Evolutionary conservation across 2,329 filamentous ascomycete genomes (phyloP), one percentile per base, ranked within the genome.

Genomic region (Pseudocercospora musae): DNA sequence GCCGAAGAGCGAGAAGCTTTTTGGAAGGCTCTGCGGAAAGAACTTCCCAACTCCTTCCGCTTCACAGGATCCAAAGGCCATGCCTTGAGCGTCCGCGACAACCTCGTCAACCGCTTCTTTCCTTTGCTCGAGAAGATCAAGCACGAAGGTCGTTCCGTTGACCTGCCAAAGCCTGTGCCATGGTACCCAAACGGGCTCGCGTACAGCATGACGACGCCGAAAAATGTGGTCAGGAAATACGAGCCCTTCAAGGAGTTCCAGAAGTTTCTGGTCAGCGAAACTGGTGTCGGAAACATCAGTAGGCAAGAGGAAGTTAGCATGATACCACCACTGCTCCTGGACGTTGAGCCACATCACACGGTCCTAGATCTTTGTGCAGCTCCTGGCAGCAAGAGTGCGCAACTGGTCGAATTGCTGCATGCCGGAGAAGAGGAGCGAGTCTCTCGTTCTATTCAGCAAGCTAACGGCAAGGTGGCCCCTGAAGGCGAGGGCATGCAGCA

Each of bases 241-340:
- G 87, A 91, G 37, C 95, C 95, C 2, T 99, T 99, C 76, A 89
- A 92, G 55, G 89, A 91, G 27, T 98, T 99, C 79, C 95, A 99
- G 77, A 96, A 96, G 76, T 99, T 97, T 81, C 84, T 99, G 56
- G 95, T 99, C 55, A 96, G 94, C 57, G 95, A 99, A 82, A 97
- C 95, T 3, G 92, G 90, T 60, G 92, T 98, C 21, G 95, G 95
- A 72, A 99, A 98, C 77, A 98, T 99, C 72, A 96, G 91, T 78
- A 87, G 95, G 72, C 95, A 99, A 78, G 95, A 99, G 80, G 89
- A 96, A 49, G 95, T 99, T 73, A 96, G 92, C 81, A 99, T 99
- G 95, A 98, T 99, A 66, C 95, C 95, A 25, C 95, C 95, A 25
- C 84, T 98, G 70, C 83, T 98, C 71, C 90, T 99, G 82, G 93